Evolutionary conservation across 331 rosid species (phyloP).

Genomic region (Saraca asoca): DNA sequence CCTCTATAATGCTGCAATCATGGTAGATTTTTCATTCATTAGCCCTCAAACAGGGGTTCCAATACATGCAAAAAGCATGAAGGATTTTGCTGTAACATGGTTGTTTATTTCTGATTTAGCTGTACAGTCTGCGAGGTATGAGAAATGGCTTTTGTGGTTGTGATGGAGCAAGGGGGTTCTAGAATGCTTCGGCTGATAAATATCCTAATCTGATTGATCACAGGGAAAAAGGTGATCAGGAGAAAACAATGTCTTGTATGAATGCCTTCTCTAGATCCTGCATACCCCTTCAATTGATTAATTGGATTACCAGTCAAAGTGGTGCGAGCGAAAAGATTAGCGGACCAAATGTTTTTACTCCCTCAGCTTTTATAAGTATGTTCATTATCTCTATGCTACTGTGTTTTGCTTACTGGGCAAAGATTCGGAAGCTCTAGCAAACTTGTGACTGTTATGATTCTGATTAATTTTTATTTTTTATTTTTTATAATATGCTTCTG

Average conservation of each 20-base stretch:
- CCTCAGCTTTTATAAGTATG: conserved; percentile 72
- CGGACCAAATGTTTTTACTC: conserved; percentile 59
- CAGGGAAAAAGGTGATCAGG: conserved; percentile 65
- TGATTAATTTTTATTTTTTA: conserved; percentile 7
- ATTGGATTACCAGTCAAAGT: conserved; percentile 59
- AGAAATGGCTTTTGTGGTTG: conserved; percentile 30
- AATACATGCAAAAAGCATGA: conserved; percentile 44
- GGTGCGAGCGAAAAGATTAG: conserved; percentile 44
- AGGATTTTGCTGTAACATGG: conserved; percentile 67
- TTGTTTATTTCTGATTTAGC: conserved; percentile 63
- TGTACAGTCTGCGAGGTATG: conserved; percentile 66
- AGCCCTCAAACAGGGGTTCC: conserved; percentile 45
- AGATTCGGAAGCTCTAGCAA: conserved; percentile 11
- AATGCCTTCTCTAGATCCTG: conserved; percentile 64
- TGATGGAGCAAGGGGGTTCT: conserved; percentile 26
- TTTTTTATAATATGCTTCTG: conserved; percentile 19
- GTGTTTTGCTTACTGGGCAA: not conserved
- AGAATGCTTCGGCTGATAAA: conserved; percentile 36
- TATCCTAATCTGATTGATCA: conserved; percentile 42
- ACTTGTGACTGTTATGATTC: conserved; percentile 24
- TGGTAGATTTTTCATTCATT: conserved; percentile 54
- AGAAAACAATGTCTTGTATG: conserved; percentile 56
- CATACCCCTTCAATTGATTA: conserved; percentile 62
- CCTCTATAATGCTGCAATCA: conserved; percentile 53
- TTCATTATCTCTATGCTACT: conserved; percentile 21